phyloP scores from a whole-genome alignment of 108 stramenopile species.

The Conticribra guillardii region DNA sequence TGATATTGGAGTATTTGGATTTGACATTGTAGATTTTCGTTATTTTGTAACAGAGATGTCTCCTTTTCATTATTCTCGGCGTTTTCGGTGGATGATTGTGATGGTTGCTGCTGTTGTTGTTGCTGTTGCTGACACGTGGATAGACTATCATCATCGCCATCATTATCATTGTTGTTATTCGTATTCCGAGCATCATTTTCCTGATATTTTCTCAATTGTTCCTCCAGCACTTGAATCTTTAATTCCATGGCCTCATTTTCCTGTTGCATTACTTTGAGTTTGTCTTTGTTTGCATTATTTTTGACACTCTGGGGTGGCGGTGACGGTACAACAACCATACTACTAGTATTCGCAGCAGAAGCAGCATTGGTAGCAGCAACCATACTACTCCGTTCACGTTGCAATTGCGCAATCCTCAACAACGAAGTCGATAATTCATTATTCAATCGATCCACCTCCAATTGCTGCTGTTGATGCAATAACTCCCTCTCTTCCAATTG shows the following conservation, averaged over 20 bases:
- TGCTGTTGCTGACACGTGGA: neutral
- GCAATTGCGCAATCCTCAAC: slow-evolving; percentile 9
- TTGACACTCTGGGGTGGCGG: no score
- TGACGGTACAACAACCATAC: no score
- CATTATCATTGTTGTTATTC: neutral
- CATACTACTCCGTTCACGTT: slow-evolving; percentile 5
- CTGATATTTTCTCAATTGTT: slow-evolving; percentile 6
- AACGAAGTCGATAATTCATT: slow-evolving; percentile 6
- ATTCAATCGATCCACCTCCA: slow-evolving; percentile 17
- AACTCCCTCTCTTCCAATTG: slow-evolving; percentile 12
- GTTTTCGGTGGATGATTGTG: slow-evolving; percentile 13
- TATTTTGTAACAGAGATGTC: slow-evolving; percentile 11
- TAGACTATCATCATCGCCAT: neutral
- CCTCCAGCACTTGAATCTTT: slow-evolving; percentile 1
- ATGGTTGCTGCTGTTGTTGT: slow-evolving; percentile 6
- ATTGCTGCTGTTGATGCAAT: slow-evolving; percentile 1
- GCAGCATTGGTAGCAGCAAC: neutral
- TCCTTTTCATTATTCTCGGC: slow-evolving; percentile 1
- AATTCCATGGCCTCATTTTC: slow-evolving; percentile 24
- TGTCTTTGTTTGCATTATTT: no score
- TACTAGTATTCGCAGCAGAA: neutral
- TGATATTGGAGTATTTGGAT: slow-evolving; percentile 23
- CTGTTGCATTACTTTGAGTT: slow-evolving; percentile 4
- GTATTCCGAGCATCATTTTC: slow-evolving; percentile 7
- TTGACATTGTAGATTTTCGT: slow-evolving; percentile 22